Percentiles rank a stretch among this genome's conserved stretches.
These are phyloP conservation scores for Mucor lusitanicus DNA, from an alignment of 371 early-diverging fungal genomes.

Conservation along the genomic window DNA sequence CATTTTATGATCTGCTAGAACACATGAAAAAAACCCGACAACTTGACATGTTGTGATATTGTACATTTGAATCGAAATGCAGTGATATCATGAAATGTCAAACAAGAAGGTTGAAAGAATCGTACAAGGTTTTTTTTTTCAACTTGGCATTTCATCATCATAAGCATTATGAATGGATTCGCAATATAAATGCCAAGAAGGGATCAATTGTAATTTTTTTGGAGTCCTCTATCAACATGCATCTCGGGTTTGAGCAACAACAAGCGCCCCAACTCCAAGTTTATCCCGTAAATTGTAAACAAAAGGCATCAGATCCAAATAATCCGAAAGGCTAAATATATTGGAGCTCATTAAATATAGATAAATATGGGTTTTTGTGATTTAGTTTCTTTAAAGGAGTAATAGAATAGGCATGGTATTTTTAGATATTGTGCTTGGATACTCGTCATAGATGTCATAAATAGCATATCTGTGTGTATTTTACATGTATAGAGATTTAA, in stretches of 20 bases:
- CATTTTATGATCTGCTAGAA: not conserved
- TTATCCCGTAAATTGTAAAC: not conserved
- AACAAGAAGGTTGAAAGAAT: not conserved
- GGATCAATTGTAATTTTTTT: not conserved
- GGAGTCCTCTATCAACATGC: not conserved
- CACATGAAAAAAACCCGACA: not conserved
- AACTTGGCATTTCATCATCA: not conserved
- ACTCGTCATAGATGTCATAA: not conserved
- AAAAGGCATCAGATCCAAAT: not conserved
- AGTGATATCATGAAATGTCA: not conserved
- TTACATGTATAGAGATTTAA: not conserved
- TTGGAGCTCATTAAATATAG: not conserved
- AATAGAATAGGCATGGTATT: not conserved
- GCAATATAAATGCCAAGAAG: not conserved
- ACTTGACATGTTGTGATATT: too few species aligned
- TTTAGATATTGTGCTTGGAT: not conserved
- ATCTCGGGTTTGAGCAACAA: not conserved
- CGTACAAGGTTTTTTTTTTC: not conserved
- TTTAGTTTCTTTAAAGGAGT: not conserved
- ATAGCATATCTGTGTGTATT: not conserved
- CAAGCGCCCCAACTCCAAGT: not conserved
- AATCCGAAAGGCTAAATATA: not conserved
- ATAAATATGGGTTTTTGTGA: not conserved
- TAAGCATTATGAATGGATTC: not conserved
- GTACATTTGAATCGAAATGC: too few species aligned